A percentile compares a stretch with the other conserved stretches of the same genome.
phyloP scores from a whole-genome alignment of 2,329 filamentous ascomycete species.

The Coniochaeta ligniaria region DNA sequence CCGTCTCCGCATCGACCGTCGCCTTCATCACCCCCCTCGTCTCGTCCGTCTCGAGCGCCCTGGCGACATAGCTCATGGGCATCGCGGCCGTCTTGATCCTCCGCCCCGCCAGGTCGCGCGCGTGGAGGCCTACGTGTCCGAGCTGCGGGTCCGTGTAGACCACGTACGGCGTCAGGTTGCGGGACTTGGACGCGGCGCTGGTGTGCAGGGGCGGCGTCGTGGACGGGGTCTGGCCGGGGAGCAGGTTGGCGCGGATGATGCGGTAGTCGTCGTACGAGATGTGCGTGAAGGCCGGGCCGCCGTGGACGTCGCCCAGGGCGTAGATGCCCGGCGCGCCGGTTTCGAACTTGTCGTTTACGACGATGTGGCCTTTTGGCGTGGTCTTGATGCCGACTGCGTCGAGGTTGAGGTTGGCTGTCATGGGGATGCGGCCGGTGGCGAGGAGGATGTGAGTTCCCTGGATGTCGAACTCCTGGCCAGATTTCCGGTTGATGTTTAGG shows the following conservation, averaged over 20 bases:
- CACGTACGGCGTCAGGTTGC: constrained; percentile 35
- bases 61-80: constrained; percentile 43
- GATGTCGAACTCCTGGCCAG: constrained; percentile 15
- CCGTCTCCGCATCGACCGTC: constrained; percentile 36
- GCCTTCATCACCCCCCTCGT: constrained; percentile 46
- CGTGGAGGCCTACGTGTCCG: constrained; percentile 41
- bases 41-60: constrained; percentile 44
- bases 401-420: constrained; percentile 38
- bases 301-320: constrained; percentile 44
- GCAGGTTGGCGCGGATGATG: constrained; percentile 38
- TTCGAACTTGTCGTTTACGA: constrained; percentile 33
- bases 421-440: constrained; percentile 41
- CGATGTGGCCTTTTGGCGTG: constrained; percentile 33
- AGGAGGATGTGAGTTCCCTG: constrained; percentile 39
- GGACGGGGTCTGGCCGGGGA: constrained; percentile 17
- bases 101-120: constrained; percentile 24
- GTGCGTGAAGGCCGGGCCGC: constrained; percentile 46
- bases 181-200: constrained; percentile 18
- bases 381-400: constrained; percentile 30
- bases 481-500: background rate
- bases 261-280: constrained; percentile 50
- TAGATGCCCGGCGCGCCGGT: constrained; percentile 35
- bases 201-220: constrained; percentile 16
- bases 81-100: constrained; percentile 36
- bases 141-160: constrained; percentile 48